A percentile compares a stretch with the other conserved stretches of the same genome.
These are phyloP conservation scores for Leptographium lundbergii DNA, from an alignment of 2,329 filamentous ascomycete species.

Conservation along the genomic window DNA sequence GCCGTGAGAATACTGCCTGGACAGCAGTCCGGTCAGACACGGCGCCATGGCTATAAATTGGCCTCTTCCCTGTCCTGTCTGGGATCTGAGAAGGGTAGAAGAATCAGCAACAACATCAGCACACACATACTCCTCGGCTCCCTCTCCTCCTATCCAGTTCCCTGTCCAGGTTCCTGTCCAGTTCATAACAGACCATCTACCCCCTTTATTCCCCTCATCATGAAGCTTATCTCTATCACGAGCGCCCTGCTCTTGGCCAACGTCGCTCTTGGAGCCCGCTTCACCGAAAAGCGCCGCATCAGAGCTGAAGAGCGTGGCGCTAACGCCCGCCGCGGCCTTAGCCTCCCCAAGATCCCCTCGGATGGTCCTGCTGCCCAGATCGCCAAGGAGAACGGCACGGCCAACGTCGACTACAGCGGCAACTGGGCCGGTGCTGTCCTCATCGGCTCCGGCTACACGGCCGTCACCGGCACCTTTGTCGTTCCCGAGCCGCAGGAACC, in stretches of 20 bases:
- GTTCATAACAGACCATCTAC: neutral
- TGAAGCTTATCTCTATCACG: neutral
- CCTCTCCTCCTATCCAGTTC: neutral
- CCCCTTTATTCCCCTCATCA: neutral
- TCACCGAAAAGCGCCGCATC: neutral
- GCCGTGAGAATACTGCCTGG: neutral
- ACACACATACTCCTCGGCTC: neutral
- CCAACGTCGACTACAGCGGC: conserved; percentile 26
- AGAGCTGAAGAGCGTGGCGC: neutral
- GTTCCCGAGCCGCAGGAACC: conserved; percentile 14
- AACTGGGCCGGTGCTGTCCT: conserved; percentile 17
- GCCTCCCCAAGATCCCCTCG: neutral
- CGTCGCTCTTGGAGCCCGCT: neutral
- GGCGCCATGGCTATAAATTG: neutral
- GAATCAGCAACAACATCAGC: no score
- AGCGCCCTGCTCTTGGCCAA: neutral
- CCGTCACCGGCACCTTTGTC: conserved; percentile 7
- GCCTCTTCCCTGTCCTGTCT: no score
- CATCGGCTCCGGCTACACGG: conserved; percentile 4
- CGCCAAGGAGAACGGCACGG: neutral
- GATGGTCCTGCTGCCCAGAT: neutral
- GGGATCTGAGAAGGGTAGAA: no score
- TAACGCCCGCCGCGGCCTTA: neutral
- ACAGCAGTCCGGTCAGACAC: neutral
- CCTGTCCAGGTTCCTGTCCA: no score